Base-by-base conservation (phyloP, 192 early-diverging fungal species). In the Podila epicladia region DNA sequence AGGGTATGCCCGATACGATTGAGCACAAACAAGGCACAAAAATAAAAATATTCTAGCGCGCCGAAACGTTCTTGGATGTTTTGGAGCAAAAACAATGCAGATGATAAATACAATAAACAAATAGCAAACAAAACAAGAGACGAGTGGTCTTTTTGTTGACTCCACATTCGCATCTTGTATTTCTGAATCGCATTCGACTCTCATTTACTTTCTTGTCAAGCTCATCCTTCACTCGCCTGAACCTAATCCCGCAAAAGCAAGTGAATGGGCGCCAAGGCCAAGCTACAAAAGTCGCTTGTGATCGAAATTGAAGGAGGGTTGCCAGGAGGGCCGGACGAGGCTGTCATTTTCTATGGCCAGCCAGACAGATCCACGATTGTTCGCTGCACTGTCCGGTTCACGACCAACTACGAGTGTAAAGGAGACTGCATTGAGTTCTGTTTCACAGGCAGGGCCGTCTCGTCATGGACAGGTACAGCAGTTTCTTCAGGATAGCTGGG, bases 351-450 rank as follows among this genome's bases (percentile, higher is more conserved):
- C 58, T 73, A 59, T 26, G 64, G 63, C 8, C 57, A 63, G 1
- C 55, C 55, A 19, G 72, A 66, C 22, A 53, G 28, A 6, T 17
- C 28, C 3, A 73, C 72, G 3, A 19, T 66, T 9, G 31, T 73
- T 1, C 63, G 38, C 9, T 63, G 72, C 19, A 63, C 58, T 26
- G 58, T 73, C 9, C 53, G 64, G 31, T 66, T 73, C 63, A 28
- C 15, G 2, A 37, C 63, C 41, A 73, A 73, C 29, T 73, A 73
- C 28, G 72, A 73, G 55, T 73, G 64, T 37, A 65, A 61, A 41
- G 63, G 72, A 9, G 57, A 66, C 11, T 3, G 45, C 12, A 50
- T 65, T 17, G 17, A 61, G 13, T 60, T 50, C 45, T 38, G 26
- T 8, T 72, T 72, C 17, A 19, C 31, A 5, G 71, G 71, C 32